A percentile compares a stretch with the other conserved stretches of the same genome.
These are phyloP conservation scores for Sphagnum fallax DNA, from an alignment of 228 moss, liverwort and hornwort species.

Conservation along the genomic window DNA sequence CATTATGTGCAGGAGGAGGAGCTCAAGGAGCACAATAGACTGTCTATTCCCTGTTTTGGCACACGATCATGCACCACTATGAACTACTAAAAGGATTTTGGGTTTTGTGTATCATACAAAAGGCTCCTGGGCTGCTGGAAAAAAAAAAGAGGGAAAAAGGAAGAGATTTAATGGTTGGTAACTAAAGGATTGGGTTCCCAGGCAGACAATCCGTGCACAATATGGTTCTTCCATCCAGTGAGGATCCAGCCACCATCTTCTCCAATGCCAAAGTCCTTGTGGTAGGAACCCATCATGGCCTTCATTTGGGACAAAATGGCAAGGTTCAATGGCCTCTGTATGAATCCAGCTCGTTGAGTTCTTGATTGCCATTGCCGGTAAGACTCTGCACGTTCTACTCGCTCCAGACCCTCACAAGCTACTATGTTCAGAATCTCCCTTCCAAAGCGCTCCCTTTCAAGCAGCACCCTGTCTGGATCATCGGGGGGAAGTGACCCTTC, in stretches of 20 bases:
- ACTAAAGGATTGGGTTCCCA: constrained; percentile 21
- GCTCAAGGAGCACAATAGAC: no score
- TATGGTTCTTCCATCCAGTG: constrained; percentile 38
- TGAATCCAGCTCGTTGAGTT: constrained; percentile 30
- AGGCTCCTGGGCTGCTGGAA: no score
- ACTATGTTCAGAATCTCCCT: constrained; percentile 35
- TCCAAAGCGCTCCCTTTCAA: constrained; percentile 29
- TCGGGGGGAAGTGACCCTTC: constrained; percentile 19
- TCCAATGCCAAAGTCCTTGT: constrained; percentile 16
- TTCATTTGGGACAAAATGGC: background rate
- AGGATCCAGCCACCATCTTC: constrained; percentile 39
- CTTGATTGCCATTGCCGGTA: constrained; percentile 30
- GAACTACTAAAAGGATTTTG: no score
- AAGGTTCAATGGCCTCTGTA: constrained; percentile 14
- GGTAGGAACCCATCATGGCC: background rate
- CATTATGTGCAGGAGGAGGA: no score
- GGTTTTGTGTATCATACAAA: no score
- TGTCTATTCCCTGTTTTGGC: no score
- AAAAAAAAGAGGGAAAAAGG: no score
- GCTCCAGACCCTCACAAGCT: constrained; percentile 26
- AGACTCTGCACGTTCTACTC: constrained; percentile 30
- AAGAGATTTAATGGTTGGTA: no score
- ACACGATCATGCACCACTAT: no score
- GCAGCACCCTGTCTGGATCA: constrained; percentile 14
- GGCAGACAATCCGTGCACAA: constrained; percentile 26